Conservation (phyloP, 1,284 basidiomycete genomes). For the Ceraceosorus bombacis region DNA sequence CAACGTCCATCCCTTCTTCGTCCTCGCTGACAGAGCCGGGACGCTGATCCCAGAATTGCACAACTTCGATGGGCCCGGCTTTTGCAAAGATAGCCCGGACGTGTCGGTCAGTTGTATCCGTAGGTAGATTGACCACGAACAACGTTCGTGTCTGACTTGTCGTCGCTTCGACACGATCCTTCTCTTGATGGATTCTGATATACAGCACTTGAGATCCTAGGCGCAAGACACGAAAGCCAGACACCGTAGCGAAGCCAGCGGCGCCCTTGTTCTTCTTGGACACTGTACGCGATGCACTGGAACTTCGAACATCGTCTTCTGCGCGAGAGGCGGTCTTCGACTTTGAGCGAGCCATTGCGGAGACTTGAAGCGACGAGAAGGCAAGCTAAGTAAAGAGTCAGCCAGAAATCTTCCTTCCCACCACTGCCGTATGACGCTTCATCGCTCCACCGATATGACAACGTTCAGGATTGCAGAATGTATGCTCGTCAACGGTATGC, state of each 20-base stretch:
- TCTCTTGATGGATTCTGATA: constrained; percentile 15
- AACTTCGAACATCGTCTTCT: background rate
- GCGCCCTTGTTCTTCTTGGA: background rate
- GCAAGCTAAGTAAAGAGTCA: no score
- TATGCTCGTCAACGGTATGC: background rate
- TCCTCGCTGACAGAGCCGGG: constrained; percentile 2
- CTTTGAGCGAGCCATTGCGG: background rate
- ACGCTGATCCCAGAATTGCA: constrained; percentile 13
- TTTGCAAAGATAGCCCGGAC: constrained; percentile 32
- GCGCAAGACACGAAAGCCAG: constrained; percentile 1
- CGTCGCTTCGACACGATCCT: constrained; percentile 6
- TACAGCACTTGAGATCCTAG: constrained; percentile 21
- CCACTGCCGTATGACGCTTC: background rate
- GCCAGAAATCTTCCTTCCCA: background rate
- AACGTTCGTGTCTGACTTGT: constrained; percentile 22
- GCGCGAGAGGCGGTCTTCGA: background rate
- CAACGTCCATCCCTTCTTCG: constrained; percentile 17
- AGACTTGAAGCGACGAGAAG: background rate
- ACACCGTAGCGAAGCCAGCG: background rate
- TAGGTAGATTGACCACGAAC: constrained; percentile 42
- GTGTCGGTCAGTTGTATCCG: constrained; percentile 31
- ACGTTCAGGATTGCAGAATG: background rate
- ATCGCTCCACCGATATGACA: background rate
- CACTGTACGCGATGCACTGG: background rate
- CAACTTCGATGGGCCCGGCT: constrained; percentile 28